These are phyloP conservation scores for Astrothelium subdiscretum DNA, from an alignment of 495 filamentous ascomycete species.

Conservation along the genomic window DNA sequence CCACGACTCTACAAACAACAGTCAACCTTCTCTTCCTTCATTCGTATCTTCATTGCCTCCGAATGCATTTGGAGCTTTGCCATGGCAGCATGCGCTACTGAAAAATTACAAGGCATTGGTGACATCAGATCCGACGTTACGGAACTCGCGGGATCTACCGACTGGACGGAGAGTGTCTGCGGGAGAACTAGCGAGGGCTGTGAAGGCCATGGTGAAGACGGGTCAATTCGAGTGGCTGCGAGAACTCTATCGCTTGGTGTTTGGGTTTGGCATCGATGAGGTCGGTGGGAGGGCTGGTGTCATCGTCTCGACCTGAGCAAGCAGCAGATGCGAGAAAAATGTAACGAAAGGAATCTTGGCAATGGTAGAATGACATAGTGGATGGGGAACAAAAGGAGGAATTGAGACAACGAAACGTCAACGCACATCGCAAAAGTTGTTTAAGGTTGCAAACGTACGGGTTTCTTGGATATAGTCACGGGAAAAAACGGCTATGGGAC, in stretches of 20 bases:
- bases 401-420: neutral
- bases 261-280: constrained; percentile 72
- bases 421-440: neutral
- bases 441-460: neutral
- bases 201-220: constrained; percentile 57
- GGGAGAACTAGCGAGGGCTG: constrained; percentile 60
- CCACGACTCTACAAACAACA: constrained; percentile 15
- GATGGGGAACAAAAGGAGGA: neutral
- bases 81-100: constrained; percentile 58
- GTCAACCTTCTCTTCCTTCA: constrained; percentile 42
- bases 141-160: constrained; percentile 40
- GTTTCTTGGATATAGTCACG: neutral
- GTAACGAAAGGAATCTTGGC: neutral
- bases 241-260: constrained; percentile 74
- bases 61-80: constrained; percentile 61
- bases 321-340: neutral
- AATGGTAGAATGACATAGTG: neutral
- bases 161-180: constrained; percentile 46
- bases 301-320: neutral
- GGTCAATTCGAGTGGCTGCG: constrained; percentile 62
- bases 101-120: constrained; percentile 70
- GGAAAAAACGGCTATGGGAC: neutral
- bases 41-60: constrained; percentile 68
- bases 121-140: constrained; percentile 53
- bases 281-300: constrained; percentile 28